Evolutionary conservation across 208 protist genomes (phyloP), one percentile per base, ranked within the genome.

Genomic region (Acanthamoeba lugdunensis): DNA sequence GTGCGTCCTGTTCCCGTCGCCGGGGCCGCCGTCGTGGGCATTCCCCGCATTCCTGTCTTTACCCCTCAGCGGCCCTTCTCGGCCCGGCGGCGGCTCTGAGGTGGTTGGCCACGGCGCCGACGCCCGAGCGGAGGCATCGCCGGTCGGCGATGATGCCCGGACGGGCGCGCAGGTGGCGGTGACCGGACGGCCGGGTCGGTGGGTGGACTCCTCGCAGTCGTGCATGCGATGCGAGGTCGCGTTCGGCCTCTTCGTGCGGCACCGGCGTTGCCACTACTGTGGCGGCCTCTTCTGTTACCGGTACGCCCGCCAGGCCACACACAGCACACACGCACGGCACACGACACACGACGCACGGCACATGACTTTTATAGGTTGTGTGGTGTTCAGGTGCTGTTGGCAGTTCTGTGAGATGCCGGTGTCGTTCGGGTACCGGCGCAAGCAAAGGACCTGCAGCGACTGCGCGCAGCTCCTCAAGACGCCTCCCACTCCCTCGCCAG

Each of bases 211-310:
- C 11, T 18, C 69, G n/a, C 25, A 18, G 11, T 14, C n/a, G 28
- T 77, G 69, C 28, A 77, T 48, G 69, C 69, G 69, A 8, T 77
- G 69, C n/a, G n/a, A 77, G 37, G 30, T 16, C 6, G 21, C 37
- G n/a, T 77, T 77, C n/a, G 69, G 69, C 18, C n/a, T 77, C 11
- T 77, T 77, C 8, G 69, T 77, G 69, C n/a, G 69, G 13, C 69
- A 77, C 37, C 69, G 69, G 7, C 69, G 69, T 6, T 77, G 69
- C 37, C 69, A 77, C 11, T 77, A 77, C 69, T 77, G 69, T 30
- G 69, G 69, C 37, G 69, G 69, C 23, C 69, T 77, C 69, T 77
- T 77, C 28, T 77, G 69, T n/a, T 77, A 48, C 37, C 21, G 69
- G 69, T 65, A 28, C 58, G 6, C 58, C 58, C 58, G n/a, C n/a